Evolutionary conservation across 176 grass and related monocot species (phyloP).

Genomic region (Canna indica): DNA sequence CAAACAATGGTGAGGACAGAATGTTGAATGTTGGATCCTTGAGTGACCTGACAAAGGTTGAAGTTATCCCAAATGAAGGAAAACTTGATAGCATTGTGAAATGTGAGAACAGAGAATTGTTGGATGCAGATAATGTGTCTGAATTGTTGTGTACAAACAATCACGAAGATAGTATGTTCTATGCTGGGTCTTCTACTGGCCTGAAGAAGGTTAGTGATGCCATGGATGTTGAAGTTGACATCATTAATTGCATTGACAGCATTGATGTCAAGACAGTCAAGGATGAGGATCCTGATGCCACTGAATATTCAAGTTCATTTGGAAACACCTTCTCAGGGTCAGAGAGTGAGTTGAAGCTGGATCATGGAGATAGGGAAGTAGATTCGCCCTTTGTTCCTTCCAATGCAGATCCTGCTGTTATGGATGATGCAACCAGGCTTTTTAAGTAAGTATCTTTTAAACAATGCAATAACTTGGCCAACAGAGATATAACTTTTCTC

Average conservation of each 20-base stretch:
- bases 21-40: background rate
- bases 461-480: background rate
- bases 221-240: slow-evolving; percentile 21
- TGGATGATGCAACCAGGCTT: slow-evolving; percentile 37
- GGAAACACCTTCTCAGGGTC: slow-evolving; percentile 68
- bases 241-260: slow-evolving; percentile 6
- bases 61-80: background rate
- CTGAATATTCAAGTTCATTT: slow-evolving; percentile 79
- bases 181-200: background rate
- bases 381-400: slow-evolving; percentile 55
- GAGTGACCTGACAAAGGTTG: background rate
- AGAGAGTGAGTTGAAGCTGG: slow-evolving; percentile 48
- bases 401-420: slow-evolving; percentile 45
- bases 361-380: slow-evolving; percentile 75
- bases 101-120: slow-evolving; percentile 9
- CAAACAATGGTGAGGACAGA: background rate
- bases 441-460: slow-evolving; percentile 59
- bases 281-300: slow-evolving; percentile 51
- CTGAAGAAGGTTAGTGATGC: background rate
- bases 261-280: slow-evolving; percentile 11
- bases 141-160: slow-evolving; percentile 4
- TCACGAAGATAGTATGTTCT: background rate
- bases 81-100: slow-evolving; percentile 19
- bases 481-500: background rate
- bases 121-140: slow-evolving; percentile 1